Evolutionary conservation across 139 green algal species (phyloP).

Genomic region (Diplosphaera chodatii): DNA sequence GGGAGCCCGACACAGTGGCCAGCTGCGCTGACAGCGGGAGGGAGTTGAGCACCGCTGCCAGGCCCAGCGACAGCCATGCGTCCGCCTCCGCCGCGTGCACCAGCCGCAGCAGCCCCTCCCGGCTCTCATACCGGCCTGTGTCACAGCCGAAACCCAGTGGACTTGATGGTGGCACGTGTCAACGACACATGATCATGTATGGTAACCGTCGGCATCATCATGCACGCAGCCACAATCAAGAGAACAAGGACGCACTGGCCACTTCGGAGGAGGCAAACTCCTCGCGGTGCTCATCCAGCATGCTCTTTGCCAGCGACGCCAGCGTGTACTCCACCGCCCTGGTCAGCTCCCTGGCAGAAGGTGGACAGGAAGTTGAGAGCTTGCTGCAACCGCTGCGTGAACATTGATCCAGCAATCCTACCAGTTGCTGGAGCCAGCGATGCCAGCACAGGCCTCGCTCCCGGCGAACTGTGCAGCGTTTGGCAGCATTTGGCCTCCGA

Average conservation of each 20-base stretch:
- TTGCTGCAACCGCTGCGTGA: too few species aligned
- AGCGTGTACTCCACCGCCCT: constrained; percentile 93
- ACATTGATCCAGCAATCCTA: too few species aligned
- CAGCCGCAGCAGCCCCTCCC: constrained; percentile 57
- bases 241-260: constrained; percentile 10
- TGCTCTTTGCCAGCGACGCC: constrained; percentile 63
- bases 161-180: too few species aligned
- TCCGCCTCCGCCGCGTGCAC: constrained; percentile 76
- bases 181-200: too few species aligned
- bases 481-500: too few species aligned
- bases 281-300: constrained; percentile 63
- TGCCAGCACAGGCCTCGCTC: too few species aligned
- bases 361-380: too few species aligned
- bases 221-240: too few species aligned
- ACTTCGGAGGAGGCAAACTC: constrained; percentile 66
- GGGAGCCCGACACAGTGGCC: constrained; percentile 67
- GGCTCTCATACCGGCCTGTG: constrained; percentile 42
- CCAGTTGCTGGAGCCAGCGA: too few species aligned
- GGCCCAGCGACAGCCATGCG: constrained; percentile 84
- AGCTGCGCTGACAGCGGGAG: constrained; percentile 83
- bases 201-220: too few species aligned
- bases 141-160: too few species aligned
- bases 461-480: too few species aligned
- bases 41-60: constrained; percentile 71
- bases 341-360: constrained; percentile 85